Conservation (phyloP, 202 grass and related monocot species). For the Eragrostis tef region DNA sequence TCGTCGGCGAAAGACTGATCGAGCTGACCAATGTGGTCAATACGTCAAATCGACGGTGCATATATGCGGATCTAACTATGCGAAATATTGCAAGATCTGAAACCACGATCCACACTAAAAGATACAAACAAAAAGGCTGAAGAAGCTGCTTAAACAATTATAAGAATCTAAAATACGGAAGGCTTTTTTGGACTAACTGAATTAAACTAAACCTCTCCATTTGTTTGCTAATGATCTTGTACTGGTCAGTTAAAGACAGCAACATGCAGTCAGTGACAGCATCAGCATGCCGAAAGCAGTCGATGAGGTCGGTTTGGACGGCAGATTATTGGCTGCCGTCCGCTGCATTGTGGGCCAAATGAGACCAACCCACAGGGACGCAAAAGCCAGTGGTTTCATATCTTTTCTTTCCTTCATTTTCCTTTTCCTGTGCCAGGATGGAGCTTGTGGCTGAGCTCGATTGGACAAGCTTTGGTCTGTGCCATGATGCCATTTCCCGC, state of each 20-base stretch:
- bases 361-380: slow-evolving; percentile 28
- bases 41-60: background rate
- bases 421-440: slow-evolving; percentile 12
- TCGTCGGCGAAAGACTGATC: background rate
- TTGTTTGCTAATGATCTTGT: background rate
- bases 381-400: slow-evolving; percentile 23
- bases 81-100: background rate
- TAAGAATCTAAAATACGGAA: background rate
- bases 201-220: background rate
- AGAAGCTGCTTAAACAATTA: background rate
- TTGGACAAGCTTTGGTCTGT: slow-evolving; percentile 28
- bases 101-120: background rate
- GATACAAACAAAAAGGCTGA: slow-evolving; percentile 29
- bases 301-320: slow-evolving; percentile 58
- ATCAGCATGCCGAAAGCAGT: slow-evolving; percentile 38
- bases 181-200: background rate
- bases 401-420: background rate
- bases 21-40: background rate
- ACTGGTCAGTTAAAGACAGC: slow-evolving; percentile 2
- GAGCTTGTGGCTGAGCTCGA: slow-evolving; percentile 40
- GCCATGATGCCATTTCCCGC: slow-evolving; percentile 26
- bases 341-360: slow-evolving; percentile 44
- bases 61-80: background rate
- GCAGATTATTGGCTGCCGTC: slow-evolving; percentile 48
- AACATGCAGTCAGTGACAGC: slow-evolving; percentile 13